Conservation (phyloP, 148 eudicot species). For the Nepenthes mirabilis region DNA sequence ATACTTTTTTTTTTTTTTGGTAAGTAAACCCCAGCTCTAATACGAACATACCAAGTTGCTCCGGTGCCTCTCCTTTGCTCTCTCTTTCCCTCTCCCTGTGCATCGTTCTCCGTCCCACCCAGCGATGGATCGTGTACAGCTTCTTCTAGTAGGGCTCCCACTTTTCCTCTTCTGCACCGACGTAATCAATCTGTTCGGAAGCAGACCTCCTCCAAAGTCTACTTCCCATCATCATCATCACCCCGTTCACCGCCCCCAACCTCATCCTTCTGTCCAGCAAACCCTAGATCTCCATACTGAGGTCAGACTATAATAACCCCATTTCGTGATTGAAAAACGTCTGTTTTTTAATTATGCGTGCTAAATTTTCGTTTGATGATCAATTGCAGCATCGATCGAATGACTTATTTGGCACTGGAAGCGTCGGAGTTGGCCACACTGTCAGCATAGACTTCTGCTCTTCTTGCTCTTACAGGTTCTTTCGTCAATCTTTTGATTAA, state of each 20-base stretch:
- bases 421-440: conserved; percentile 45
- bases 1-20: no score
- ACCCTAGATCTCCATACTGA: conserved; percentile 53
- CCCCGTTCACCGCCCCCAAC: conserved; percentile 10
- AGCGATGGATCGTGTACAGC: conserved; percentile 54
- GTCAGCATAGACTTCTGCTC: conserved; percentile 57
- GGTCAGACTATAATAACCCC: conserved; percentile 8
- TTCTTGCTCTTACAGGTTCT: conserved; percentile 64
- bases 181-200: conserved; percentile 43
- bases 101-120: background rate
- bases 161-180: conserved; percentile 62
- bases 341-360: no score
- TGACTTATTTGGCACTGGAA: conserved; percentile 17
- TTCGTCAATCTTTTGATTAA: no score
- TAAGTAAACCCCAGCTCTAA: no score
- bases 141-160: conserved; percentile 65
- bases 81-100: no score
- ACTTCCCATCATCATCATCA: conserved; percentile 20
- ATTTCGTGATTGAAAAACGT: no score
- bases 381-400: conserved; percentile 10
- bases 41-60: no score
- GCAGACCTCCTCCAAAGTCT: conserved; percentile 39
- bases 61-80: no score
- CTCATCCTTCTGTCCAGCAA: conserved; percentile 11
- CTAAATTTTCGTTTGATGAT: no score